Conservation (phyloP, 2,329 filamentous ascomycete species). For the Hypoxylon sp. region DNA sequence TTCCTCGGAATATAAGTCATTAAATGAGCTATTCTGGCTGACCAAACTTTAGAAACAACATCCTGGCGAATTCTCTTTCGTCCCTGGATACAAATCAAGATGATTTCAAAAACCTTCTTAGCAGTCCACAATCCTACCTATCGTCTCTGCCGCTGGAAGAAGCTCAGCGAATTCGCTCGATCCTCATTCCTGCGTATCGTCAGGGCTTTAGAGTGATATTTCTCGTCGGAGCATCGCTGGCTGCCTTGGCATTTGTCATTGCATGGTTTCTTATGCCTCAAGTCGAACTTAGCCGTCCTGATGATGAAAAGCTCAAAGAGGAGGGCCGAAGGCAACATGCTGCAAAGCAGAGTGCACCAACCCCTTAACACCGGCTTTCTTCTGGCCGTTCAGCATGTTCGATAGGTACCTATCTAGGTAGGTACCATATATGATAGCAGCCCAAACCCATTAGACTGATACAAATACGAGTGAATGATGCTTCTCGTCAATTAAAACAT, state of each 20-base stretch:
- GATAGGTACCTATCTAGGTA: too few relatives aligned
- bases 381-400: neutral
- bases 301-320: constrained; percentile 52
- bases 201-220: constrained; percentile 57
- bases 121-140: constrained; percentile 54
- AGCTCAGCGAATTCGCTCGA: constrained; percentile 49
- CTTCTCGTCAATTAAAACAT: constrained; percentile 5
- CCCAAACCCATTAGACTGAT: neutral
- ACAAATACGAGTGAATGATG: neutral
- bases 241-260: constrained; percentile 55
- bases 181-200: constrained; percentile 56
- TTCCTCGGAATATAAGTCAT: neutral
- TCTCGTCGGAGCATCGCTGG: constrained; percentile 54
- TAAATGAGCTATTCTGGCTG: neutral
- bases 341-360: constrained; percentile 11
- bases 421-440: neutral
- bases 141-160: constrained; percentile 48
- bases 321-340: constrained; percentile 37
- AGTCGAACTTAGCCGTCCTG: constrained; percentile 54
- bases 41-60: constrained; percentile 54
- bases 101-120: constrained; percentile 49
- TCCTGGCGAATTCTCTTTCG: constrained; percentile 51
- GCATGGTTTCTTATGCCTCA: constrained; percentile 58
- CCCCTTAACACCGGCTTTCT: constrained; percentile 10
- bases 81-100: constrained; percentile 45